Evolutionary conservation across 2,329 filamentous ascomycete genomes (phyloP).

Genomic region (Epichloe amarillans): DNA sequence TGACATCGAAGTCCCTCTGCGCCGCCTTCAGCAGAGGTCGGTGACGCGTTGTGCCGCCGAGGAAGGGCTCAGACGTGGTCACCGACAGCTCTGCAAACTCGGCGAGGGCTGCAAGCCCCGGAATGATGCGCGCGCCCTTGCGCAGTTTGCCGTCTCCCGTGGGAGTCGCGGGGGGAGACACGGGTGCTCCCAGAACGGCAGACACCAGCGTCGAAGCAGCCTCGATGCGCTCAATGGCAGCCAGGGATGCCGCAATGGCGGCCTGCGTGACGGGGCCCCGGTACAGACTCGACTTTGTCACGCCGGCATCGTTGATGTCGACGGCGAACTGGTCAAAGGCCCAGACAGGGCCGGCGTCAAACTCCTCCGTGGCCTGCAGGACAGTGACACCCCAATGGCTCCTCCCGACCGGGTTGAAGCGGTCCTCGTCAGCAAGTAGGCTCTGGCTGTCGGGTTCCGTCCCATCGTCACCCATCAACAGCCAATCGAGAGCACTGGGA

Average conservation of each 20-base stretch:
- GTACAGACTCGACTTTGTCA: constrained; percentile 29
- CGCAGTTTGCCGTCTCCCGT: background rate
- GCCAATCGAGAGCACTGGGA: constrained; percentile 28
- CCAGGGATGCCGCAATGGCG: constrained; percentile 22
- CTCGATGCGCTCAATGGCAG: constrained; percentile 24
- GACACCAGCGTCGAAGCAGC: constrained; percentile 10
- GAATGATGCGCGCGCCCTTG: constrained; percentile 6
- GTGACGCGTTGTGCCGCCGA: constrained; percentile 22
- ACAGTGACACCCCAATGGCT: constrained; percentile 28
- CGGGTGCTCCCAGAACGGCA: background rate
- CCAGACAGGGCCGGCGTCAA: constrained; percentile 31
- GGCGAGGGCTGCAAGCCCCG: constrained; percentile 13
- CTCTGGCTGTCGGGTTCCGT: constrained; percentile 16
- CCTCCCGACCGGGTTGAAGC: constrained; percentile 17
- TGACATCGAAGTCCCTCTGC: constrained; percentile 23
- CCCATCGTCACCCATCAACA: constrained; percentile 29
- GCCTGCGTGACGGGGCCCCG: constrained; percentile 24
- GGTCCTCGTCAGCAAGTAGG: constrained; percentile 15
- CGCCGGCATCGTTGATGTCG: constrained; percentile 23
- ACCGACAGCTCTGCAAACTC: constrained; percentile 19
- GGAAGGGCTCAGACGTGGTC: constrained; percentile 20
- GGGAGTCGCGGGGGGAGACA: constrained; percentile 4
- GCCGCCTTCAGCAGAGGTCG: constrained; percentile 26
- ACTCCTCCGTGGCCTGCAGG: constrained; percentile 24
- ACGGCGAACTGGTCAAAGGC: constrained; percentile 28